These are phyloP conservation scores for Cladosporium sp. DNA, from an alignment of 2,329 filamentous ascomycete genomes.

Conservation along the genomic window DNA sequence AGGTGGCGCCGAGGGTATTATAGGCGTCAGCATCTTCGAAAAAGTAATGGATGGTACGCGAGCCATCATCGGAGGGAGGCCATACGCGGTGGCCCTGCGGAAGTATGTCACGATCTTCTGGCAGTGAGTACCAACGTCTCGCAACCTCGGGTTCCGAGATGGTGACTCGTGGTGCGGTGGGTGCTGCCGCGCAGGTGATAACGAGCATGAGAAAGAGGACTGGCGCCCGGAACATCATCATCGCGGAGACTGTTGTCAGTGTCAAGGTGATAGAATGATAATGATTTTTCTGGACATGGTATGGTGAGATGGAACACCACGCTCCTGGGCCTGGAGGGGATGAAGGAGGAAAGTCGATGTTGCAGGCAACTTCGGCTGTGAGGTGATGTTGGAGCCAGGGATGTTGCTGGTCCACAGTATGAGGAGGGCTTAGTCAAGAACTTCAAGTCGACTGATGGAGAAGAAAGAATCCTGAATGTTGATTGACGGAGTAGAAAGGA, in stretches of 20 bases:
- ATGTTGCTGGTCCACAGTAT: background rate
- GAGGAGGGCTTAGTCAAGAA: no score
- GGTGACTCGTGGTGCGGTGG: background rate
- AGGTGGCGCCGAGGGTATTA: background rate
- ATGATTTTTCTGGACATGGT: background rate
- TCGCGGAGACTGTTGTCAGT: background rate
- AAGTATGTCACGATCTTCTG: background rate
- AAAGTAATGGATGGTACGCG: background rate
- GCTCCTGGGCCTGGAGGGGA: background rate
- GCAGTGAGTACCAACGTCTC: background rate
- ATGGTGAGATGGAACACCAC: background rate
- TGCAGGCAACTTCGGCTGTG: background rate
- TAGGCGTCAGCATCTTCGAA: background rate
- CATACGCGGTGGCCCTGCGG: background rate
- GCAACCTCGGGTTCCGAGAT: background rate
- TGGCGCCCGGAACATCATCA: background rate
- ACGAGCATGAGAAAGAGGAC: background rate
- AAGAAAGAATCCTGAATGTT: no score
- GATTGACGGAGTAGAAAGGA: no score
- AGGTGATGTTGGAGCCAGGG: background rate
- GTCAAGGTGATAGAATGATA: background rate
- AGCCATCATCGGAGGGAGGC: background rate
- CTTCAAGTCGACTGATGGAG: no score
- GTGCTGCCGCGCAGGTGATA: background rate
- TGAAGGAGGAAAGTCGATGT: background rate